Percentiles rank a stretch among this genome's conserved stretches.
Evolutionary conservation across 2,329 filamentous ascomycete species (phyloP).

Genomic region (Verticillium nonalfalfae): DNA sequence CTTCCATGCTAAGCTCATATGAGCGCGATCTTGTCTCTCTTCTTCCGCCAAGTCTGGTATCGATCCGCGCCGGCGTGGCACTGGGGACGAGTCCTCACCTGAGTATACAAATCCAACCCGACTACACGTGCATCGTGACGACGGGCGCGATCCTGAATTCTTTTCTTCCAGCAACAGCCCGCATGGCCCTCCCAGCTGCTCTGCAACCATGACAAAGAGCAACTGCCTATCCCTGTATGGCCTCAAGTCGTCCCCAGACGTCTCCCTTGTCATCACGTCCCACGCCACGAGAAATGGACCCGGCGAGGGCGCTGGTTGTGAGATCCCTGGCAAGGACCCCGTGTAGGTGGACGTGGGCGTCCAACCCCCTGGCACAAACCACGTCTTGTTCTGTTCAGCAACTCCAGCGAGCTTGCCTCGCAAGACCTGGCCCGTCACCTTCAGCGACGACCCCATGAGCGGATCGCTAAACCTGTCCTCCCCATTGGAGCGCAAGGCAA

Average conservation of each 20-base stretch:
- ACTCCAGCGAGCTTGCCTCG: background rate
- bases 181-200: background rate
- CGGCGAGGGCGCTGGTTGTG: background rate
- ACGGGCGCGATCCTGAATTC: background rate
- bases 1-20: background rate
- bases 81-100: background rate
- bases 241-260: background rate
- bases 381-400: background rate
- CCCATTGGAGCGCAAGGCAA: background rate
- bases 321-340: background rate
- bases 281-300: background rate
- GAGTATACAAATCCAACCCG: background rate
- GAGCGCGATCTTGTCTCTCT: background rate
- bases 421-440: background rate
- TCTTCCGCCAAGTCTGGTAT: background rate
- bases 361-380: background rate
- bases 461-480: background rate
- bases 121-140: background rate
- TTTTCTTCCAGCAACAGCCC: background rate
- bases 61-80: background rate
- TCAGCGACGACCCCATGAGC: background rate
- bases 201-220: background rate
- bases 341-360: background rate
- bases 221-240: background rate
- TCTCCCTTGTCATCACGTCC: background rate